Percentiles rank a stretch among this genome's conserved stretches.
Evolutionary conservation across 306 rosid species (phyloP).

Genomic region (Quercus cerris): DNA sequence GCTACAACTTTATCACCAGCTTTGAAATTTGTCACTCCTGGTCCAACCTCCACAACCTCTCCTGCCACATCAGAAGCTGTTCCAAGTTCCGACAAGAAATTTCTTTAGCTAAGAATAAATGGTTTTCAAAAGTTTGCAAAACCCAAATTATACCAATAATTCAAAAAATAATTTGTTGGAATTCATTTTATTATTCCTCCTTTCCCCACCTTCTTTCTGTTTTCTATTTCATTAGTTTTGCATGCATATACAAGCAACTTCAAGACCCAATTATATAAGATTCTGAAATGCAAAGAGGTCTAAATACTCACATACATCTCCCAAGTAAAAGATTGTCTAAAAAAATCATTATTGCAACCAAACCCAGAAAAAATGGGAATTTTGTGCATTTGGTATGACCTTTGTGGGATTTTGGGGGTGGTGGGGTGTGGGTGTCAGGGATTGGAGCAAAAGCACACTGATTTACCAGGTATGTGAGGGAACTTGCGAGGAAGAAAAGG

Average conservation of each 20-base stretch:
- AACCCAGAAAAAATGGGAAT: background rate
- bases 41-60: slow-evolving; percentile 58
- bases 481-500: slow-evolving; percentile 62
- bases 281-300: background rate
- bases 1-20: slow-evolving; percentile 69
- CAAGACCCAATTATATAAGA: background rate
- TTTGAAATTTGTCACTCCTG: slow-evolving; percentile 49
- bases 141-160: background rate
- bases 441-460: background rate
- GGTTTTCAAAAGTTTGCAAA: background rate
- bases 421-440: too few relatives aligned
- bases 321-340: background rate
- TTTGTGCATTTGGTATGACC: too few relatives aligned
- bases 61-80: slow-evolving; percentile 76
- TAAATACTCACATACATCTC: too few relatives aligned
- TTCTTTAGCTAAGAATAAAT: background rate
- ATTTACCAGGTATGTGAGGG: slow-evolving; percentile 67
- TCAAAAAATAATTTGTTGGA: background rate
- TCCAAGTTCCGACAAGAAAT: slow-evolving; percentile 17
- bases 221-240: background rate
- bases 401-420: background rate
- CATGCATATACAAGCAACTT: background rate
- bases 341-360: background rate
- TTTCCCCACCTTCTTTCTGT: background rate
- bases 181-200: background rate